Conservation (phyloP, 2,329 filamentous ascomycete genomes). For the Trichophyton benhamiae region DNA sequence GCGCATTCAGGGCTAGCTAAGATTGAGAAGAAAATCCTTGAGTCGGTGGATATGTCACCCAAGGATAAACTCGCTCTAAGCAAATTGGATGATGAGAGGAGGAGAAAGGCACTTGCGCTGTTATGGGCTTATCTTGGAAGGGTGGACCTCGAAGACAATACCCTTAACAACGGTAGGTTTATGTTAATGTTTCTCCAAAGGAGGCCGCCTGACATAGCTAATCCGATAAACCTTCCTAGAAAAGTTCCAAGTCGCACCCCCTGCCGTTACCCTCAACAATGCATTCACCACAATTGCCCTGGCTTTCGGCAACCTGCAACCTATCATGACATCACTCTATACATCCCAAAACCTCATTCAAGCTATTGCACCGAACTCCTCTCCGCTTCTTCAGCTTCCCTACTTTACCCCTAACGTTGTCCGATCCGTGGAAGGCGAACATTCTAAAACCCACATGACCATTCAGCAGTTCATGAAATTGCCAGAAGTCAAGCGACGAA, state of each 20-base stretch:
- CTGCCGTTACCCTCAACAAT: conserved; percentile 72
- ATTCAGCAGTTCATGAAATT: conserved; percentile 84
- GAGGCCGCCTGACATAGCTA: conserved; percentile 12
- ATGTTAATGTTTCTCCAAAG: background rate
- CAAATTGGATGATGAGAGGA: conserved; percentile 64
- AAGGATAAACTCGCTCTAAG: conserved; percentile 69
- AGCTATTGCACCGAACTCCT: conserved; percentile 68
- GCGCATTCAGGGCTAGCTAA: conserved; percentile 70
- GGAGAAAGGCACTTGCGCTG: conserved; percentile 75
- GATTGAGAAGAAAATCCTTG: conserved; percentile 68
- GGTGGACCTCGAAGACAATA: conserved; percentile 66
- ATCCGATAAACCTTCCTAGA: conserved; percentile 29
- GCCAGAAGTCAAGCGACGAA: conserved; percentile 60
- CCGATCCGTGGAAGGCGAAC: conserved; percentile 40
- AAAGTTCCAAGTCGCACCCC: conserved; percentile 80
- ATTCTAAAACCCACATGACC: conserved; percentile 58
- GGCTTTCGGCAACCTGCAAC: conserved; percentile 70
- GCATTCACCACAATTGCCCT: conserved; percentile 78
- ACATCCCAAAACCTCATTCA: conserved; percentile 81
- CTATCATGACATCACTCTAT: conserved; percentile 70
- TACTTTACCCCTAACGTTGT: conserved; percentile 58
- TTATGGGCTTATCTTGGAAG: conserved; percentile 93
- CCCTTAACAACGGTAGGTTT: conserved; percentile 52
- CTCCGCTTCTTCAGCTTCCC: conserved; percentile 83
- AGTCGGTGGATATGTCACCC: conserved; percentile 49